Evolutionary conservation across 225 moss, liverwort and hornwort species (phyloP), one percentile per base, ranked within the genome.

Genomic region (Bryum argenteum): DNA sequence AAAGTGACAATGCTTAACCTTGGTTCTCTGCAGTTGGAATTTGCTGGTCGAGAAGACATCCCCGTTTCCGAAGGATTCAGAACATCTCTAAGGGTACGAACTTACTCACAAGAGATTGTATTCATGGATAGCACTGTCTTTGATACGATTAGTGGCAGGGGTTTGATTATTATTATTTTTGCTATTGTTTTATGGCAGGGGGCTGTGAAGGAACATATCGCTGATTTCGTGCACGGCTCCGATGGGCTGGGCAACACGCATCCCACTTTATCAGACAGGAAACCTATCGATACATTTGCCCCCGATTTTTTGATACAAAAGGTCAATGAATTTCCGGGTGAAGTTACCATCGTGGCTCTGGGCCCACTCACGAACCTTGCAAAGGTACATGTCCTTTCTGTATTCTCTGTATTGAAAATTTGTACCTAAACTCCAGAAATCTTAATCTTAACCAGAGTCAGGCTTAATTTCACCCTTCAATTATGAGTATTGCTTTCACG

Each of bases 361-460:
- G 98, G 94, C 57, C 94, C 98, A 58, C 73, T 98, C 26, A 91
- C 98, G 23, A 98, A 98, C 69, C 71, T 98, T 77, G 98, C 91
- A 1, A 91, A 90, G 94, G 98, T 76, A 48, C 48, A 6, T 48
- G 17, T 6, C 48, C 17, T 48, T 10, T 48, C 48, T 14, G 5
- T 16, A 16, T 44, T 12, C 14, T 44, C 14, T 44, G 12, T 44
- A 14, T 44, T 44, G 44, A 9, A 3, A 3, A 11, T 44, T 44
- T 44, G 44, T 44, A 11, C 44, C 44, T 14, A 14, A 11, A 11
- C 12, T 14, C 8, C 3, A 44, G 44, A 44, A 4, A n/a, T n/a
- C n/a, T n/a, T n/a, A n/a, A n/a, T n/a, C n/a, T n/a, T n/a, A n/a
- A n/a, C n/a, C n/a, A n/a, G n/a, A n/a, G n/a, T n/a, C n/a, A n/a